These are phyloP conservation scores for Epichloe glyceriae DNA, from an alignment of 2,329 filamentous ascomycete species.

Conservation along the genomic window DNA sequence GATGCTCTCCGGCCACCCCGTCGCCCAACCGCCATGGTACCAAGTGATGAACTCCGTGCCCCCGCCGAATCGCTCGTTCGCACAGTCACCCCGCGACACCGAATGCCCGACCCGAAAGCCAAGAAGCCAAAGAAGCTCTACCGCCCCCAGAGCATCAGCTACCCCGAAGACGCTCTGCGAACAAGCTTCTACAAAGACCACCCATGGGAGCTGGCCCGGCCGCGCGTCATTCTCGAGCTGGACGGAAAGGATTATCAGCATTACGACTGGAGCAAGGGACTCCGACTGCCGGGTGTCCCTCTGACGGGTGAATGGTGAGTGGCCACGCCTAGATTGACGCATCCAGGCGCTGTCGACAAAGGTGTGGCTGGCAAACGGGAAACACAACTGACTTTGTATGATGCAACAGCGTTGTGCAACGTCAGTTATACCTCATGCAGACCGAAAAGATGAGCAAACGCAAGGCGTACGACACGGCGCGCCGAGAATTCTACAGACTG, in stretches of 20 bases:
- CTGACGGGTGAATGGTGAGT: conserved; percentile 71
- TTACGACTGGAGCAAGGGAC: conserved; percentile 64
- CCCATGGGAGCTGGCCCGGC: conserved; percentile 91
- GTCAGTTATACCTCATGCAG: conserved; percentile 75
- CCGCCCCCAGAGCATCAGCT: conserved; percentile 62
- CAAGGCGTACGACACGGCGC: conserved; percentile 72
- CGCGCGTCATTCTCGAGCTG: conserved; percentile 70
- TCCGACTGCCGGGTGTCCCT: conserved; percentile 61
- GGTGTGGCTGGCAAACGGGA: neutral
- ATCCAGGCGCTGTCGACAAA: neutral
- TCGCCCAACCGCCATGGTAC: conserved; percentile 34
- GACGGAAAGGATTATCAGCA: conserved; percentile 68
- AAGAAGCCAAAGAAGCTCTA: conserved; percentile 60
- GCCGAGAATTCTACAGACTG: conserved; percentile 79
- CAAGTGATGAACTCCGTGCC: conserved; percentile 38
- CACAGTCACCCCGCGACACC: conserved; percentile 36
- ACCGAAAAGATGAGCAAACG: conserved; percentile 46
- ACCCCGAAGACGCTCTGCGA: conserved; percentile 74
- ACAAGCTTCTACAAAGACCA: conserved; percentile 82
- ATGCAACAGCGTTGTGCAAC: conserved; percentile 66
- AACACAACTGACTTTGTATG: neutral
- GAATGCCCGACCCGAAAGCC: conserved; percentile 25
- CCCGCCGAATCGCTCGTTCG: conserved; percentile 46
- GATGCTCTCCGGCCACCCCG: conserved; percentile 21
- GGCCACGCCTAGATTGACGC: too few species aligned